These are phyloP conservation scores for Endotrypanum monterogeii DNA, from an alignment of 208 protist species.

Conservation along the genomic window DNA sequence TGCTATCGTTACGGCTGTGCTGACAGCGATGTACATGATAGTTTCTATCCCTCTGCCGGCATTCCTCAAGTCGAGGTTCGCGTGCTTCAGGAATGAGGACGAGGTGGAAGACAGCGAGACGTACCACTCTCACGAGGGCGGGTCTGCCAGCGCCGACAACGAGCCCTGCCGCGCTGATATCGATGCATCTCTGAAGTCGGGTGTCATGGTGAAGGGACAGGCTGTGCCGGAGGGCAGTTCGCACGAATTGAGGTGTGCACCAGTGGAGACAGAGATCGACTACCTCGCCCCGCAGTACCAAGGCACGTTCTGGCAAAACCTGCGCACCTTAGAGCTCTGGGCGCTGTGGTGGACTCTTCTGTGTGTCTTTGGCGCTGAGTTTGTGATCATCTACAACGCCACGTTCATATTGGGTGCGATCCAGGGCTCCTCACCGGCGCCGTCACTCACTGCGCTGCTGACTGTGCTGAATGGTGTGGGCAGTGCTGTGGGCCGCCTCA, in stretches of 20 bases:
- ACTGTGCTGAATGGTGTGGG: slow-evolving; percentile 57
- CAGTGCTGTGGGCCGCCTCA: slow-evolving; percentile 46
- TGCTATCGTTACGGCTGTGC: slow-evolving; percentile 37
- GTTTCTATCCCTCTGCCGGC: slow-evolving; percentile 42
- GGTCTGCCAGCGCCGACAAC: neutral
- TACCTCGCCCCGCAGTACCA: slow-evolving; percentile 70
- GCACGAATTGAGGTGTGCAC: neutral
- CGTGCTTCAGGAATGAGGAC: slow-evolving; percentile 10
- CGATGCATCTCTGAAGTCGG: slow-evolving; percentile 3
- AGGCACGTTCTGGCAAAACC: slow-evolving; percentile 42
- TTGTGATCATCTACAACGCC: slow-evolving; percentile 61
- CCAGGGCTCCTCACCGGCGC: slow-evolving; percentile 18
- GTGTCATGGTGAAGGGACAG: neutral
- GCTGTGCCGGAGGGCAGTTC: neutral
- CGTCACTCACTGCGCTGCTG: slow-evolving; percentile 39
- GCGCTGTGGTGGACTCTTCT: slow-evolving; percentile 48
- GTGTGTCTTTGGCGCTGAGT: slow-evolving; percentile 37
- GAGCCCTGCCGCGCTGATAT: slow-evolving; percentile 9
- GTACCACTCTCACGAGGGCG: neutral
- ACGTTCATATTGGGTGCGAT: slow-evolving; percentile 45
- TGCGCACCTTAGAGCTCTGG: slow-evolving; percentile 43
- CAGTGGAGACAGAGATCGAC: slow-evolving; percentile 46
- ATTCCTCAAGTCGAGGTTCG: neutral
- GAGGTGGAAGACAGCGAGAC: neutral
- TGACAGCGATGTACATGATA: slow-evolving; percentile 33